phyloP scores from a whole-genome alignment of 805 yeast species.

The Ogataea glucozyma region DNA sequence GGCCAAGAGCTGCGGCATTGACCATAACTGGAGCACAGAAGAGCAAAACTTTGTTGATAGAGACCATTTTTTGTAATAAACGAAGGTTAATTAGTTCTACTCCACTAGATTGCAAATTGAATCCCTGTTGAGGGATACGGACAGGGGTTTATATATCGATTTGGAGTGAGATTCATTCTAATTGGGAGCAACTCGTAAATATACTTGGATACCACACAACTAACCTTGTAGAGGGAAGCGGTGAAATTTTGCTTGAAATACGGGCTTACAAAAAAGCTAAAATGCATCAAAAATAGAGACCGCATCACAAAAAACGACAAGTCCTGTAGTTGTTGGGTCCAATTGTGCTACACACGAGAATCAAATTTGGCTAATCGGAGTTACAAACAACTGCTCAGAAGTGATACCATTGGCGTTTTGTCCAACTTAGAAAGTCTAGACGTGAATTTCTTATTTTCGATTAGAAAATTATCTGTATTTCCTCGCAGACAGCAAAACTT shows the following conservation, averaged over 20 bases:
- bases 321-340: not conserved
- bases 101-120: not conserved
- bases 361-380: no score
- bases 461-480: constrained; percentile 1
- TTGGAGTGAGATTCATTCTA: not conserved
- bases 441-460: not conserved
- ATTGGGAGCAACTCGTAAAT: not conserved
- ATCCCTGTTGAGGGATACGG: not conserved
- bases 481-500: constrained; percentile 4
- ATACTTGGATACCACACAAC: not conserved
- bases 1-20: constrained; percentile 14
- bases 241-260: not conserved
- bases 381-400: no score
- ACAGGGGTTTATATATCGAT: constrained; percentile 1
- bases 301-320: no score
- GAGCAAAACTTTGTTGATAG: constrained; percentile 16
- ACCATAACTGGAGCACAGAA: constrained; percentile 15
- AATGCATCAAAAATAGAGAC: not conserved
- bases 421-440: not conserved
- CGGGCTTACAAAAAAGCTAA: not conserved
- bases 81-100: not conserved
- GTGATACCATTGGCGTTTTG: no score
- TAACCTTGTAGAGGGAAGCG: constrained; percentile 1
- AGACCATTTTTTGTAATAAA: constrained; percentile 15
- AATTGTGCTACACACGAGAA: no score